Percentiles rank a stretch among this genome's conserved stretches.
Evolutionary conservation across 2,329 filamentous ascomycete species (phyloP).

Genomic region (Colletotrichum sp.): DNA sequence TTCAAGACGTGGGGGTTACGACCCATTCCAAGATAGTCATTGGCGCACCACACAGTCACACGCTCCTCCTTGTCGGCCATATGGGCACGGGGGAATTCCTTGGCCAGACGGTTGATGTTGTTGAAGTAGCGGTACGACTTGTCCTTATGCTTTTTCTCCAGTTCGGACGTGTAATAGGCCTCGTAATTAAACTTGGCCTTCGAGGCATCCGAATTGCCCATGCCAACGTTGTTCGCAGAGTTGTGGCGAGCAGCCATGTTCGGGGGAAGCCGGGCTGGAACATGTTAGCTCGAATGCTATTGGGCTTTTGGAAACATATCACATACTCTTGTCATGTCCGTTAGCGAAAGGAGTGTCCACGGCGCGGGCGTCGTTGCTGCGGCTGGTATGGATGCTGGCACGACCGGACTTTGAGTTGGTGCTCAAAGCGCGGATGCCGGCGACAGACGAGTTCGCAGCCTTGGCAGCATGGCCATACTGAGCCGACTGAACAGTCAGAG

Average conservation of each 20-base stretch:
- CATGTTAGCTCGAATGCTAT: conserved; percentile 22
- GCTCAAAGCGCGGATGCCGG: conserved; percentile 57
- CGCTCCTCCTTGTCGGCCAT: conserved; percentile 82
- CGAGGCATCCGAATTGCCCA: conserved; percentile 17
- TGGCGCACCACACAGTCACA: conserved; percentile 98
- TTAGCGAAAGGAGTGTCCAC: conserved; percentile 65
- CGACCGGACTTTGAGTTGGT: conserved; percentile 60
- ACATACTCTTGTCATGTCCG: conserved; percentile 56
- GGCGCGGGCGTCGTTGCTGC: conserved; percentile 77
- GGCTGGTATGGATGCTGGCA: conserved; percentile 82
- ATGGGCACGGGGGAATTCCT: conserved; percentile 95
- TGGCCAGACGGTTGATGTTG: conserved; percentile 98
- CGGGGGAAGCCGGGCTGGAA: conserved; percentile 40
- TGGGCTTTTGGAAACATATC: neutral
- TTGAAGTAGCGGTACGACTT: conserved; percentile 99
- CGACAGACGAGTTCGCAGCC: conserved; percentile 45
- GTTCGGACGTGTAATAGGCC: conserved; percentile 82
- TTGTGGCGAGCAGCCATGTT: conserved; percentile 32
- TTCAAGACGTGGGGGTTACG: conserved; percentile 85
- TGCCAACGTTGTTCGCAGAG: conserved; percentile 26
- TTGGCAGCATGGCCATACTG: conserved; percentile 52
- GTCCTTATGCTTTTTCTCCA: conserved; percentile 99
- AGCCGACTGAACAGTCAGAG: conserved; percentile 83
- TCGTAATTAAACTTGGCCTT: conserved; percentile 85
- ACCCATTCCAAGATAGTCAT: conserved; percentile 98